Percentiles rank a stretch among this genome's conserved stretches.
phyloP scores from a whole-genome alignment of 2,329 filamentous ascomycete species.

The Venturia carpophila region DNA sequence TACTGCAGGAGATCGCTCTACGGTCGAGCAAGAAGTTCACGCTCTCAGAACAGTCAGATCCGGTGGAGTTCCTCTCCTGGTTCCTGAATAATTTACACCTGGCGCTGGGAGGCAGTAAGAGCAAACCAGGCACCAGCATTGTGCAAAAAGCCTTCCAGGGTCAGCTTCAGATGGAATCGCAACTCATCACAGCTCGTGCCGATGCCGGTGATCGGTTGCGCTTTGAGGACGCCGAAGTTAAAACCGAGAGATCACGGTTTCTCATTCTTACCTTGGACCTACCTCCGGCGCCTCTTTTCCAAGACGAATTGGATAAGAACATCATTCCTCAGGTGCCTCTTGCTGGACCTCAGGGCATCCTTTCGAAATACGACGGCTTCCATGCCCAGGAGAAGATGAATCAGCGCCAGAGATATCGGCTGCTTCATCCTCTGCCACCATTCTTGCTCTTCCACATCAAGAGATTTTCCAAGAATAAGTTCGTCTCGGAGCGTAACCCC shows the following conservation, averaged over 20 bases:
- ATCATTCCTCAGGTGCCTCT: slow-evolving; percentile 92
- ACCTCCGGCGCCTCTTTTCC: slow-evolving; percentile 85
- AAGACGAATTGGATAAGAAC: slow-evolving; percentile 88
- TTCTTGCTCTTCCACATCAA: slow-evolving; percentile 94
- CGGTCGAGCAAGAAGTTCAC: slow-evolving; percentile 89
- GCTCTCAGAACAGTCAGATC: slow-evolving; percentile 83
- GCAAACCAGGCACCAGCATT: slow-evolving; percentile 75
- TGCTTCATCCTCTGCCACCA: slow-evolving; percentile 83
- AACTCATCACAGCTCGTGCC: slow-evolving; percentile 84
- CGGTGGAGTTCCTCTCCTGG: slow-evolving; percentile 94
- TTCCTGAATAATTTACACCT: slow-evolving; percentile 95
- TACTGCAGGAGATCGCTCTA: slow-evolving; percentile 88
- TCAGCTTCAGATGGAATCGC: slow-evolving; percentile 81
- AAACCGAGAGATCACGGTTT: slow-evolving; percentile 69
- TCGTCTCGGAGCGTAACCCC: slow-evolving; percentile 89
- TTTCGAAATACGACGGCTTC: slow-evolving; percentile 88
- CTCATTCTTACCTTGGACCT: slow-evolving; percentile 90
- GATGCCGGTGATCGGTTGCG: slow-evolving; percentile 80
- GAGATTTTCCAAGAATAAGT: slow-evolving; percentile 94
- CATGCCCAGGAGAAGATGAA: slow-evolving; percentile 82
- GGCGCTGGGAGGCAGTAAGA: slow-evolving; percentile 80
- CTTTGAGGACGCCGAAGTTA: slow-evolving; percentile 86
- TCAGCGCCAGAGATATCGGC: slow-evolving; percentile 78
- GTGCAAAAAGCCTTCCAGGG: slow-evolving; percentile 93
- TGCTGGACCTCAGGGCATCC: slow-evolving; percentile 51